Evolutionary conservation across 2,329 filamentous ascomycete genomes (phyloP).

Genomic region (Xylariales sp.): DNA sequence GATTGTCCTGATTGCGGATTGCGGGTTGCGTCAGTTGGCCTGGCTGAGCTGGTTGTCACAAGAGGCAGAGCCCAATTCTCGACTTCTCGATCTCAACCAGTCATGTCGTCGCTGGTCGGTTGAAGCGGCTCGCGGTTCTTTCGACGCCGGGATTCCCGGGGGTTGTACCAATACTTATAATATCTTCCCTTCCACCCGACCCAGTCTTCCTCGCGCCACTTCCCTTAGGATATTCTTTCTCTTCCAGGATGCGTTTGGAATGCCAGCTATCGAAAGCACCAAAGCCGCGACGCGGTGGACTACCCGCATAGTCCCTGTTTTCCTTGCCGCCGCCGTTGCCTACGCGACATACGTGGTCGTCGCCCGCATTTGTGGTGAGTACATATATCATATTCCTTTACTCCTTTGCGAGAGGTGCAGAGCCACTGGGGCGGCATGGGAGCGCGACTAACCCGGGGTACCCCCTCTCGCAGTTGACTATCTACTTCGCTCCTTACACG

Average conservation of each 20-base stretch:
- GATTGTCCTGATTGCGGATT: neutral
- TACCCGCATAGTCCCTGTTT: conserved; percentile 74
- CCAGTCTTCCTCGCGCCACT: conserved; percentile 5
- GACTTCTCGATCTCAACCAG: conserved; percentile 14
- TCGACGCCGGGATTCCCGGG: conserved; percentile 2
- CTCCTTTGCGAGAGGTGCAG: too few relatives aligned
- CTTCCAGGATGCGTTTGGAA: conserved; percentile 43
- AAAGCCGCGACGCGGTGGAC: conserved; percentile 66
- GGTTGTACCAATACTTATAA: conserved; percentile 13
- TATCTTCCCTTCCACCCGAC: neutral
- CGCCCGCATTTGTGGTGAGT: conserved; percentile 74
- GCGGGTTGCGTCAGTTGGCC: conserved; percentile 9
- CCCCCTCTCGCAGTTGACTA: conserved; percentile 70
- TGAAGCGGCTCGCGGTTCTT: conserved; percentile 3
- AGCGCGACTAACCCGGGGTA: conserved; percentile 18
- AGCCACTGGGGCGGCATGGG: neutral
- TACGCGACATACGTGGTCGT: conserved; percentile 80
- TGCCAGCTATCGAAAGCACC: conserved; percentile 52
- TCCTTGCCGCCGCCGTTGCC: conserved; percentile 73
- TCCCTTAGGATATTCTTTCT: neutral
- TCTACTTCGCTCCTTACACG: conserved; percentile 65
- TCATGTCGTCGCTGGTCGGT: conserved; percentile 5
- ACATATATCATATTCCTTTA: neutral
- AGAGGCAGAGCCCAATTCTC: conserved; percentile 31
- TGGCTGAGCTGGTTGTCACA: conserved; percentile 27